These are phyloP conservation scores for Chaetomiaceae sp. DNA, from an alignment of 2,329 filamentous ascomycete species.

Conservation along the genomic window DNA sequence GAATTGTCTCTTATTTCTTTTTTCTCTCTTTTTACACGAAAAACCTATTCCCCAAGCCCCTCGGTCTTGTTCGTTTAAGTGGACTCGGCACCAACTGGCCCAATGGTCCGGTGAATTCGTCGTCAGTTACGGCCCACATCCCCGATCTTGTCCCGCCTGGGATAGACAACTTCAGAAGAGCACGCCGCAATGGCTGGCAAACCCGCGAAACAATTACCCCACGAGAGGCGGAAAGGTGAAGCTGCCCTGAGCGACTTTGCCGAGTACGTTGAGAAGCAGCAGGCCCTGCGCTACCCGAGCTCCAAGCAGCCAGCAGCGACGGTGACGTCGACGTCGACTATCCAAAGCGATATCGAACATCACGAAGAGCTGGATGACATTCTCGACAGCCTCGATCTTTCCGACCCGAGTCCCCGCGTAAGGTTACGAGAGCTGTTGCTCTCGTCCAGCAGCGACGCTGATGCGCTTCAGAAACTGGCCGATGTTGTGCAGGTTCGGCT, in stretches of 20 bases:
- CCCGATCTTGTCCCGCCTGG: neutral
- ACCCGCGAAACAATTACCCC: constrained; percentile 58
- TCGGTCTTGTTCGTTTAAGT: neutral
- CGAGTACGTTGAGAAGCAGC: constrained; percentile 95
- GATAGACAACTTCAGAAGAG: no score
- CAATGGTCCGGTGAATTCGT: constrained; percentile 12
- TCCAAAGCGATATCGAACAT: constrained; percentile 41
- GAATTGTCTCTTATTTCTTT: neutral
- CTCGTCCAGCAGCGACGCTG: constrained; percentile 45
- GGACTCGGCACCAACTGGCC: neutral
- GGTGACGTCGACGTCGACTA: constrained; percentile 27
- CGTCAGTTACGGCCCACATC: neutral
- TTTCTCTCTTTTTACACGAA: neutral
- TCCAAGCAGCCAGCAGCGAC: constrained; percentile 28
- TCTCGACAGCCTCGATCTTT: constrained; percentile 79
- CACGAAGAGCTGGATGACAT: constrained; percentile 88
- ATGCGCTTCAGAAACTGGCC: constrained; percentile 60
- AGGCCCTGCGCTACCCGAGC: constrained; percentile 63
- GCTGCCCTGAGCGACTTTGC: constrained; percentile 91
- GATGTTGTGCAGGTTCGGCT: constrained; percentile 65
- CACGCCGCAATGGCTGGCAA: constrained; percentile 48
- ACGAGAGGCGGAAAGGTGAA: constrained; percentile 84
- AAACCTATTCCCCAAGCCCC: neutral
- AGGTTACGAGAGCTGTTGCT: constrained; percentile 75
- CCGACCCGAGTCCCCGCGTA: constrained; percentile 63